Evolutionary conservation across 1,284 basidiomycete genomes (phyloP).

Genomic region (Taiwanofungus camphoratus): DNA sequence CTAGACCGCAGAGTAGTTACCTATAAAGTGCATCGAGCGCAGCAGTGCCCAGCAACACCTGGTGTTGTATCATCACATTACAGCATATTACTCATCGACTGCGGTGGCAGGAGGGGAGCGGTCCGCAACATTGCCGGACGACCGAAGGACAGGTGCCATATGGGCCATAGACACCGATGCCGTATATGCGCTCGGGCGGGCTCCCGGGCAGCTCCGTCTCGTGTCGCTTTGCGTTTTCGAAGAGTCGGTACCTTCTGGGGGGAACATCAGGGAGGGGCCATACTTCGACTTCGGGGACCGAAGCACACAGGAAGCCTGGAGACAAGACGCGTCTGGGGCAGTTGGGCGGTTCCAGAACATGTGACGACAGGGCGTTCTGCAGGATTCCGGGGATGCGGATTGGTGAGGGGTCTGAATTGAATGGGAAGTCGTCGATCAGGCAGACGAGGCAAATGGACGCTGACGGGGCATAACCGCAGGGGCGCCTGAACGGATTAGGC

Average conservation of each 20-base stretch:
- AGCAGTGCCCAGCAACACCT: too few species aligned
- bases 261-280: slow-evolving; percentile 18
- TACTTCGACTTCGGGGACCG: slow-evolving; percentile 14
- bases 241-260: slow-evolving; percentile 18
- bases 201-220: slow-evolving; percentile 20
- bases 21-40: too few species aligned
- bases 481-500: slow-evolving; percentile 15
- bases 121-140: slow-evolving; percentile 28
- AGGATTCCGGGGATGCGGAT: slow-evolving; percentile 9
- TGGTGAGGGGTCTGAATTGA: slow-evolving; percentile 4
- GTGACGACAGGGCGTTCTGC: slow-evolving; percentile 16
- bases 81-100: slow-evolving; percentile 22
- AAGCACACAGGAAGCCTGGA: slow-evolving; percentile 9
- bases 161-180: slow-evolving; percentile 30
- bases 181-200: slow-evolving; percentile 20
- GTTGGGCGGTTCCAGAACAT: slow-evolving; percentile 14
- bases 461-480: slow-evolving; percentile 6
- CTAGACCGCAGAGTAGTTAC: background rate
- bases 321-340: slow-evolving; percentile 5
- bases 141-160: slow-evolving; percentile 28
- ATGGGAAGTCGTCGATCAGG: slow-evolving; percentile 20
- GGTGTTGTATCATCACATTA: too few species aligned
- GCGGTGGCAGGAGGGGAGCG: slow-evolving; percentile 19
- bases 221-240: slow-evolving; percentile 4
- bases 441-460: slow-evolving; percentile 10